Evolutionary conservation across 345 rosid genomes (phyloP).

Genomic region (Fremontodendron californicum): DNA sequence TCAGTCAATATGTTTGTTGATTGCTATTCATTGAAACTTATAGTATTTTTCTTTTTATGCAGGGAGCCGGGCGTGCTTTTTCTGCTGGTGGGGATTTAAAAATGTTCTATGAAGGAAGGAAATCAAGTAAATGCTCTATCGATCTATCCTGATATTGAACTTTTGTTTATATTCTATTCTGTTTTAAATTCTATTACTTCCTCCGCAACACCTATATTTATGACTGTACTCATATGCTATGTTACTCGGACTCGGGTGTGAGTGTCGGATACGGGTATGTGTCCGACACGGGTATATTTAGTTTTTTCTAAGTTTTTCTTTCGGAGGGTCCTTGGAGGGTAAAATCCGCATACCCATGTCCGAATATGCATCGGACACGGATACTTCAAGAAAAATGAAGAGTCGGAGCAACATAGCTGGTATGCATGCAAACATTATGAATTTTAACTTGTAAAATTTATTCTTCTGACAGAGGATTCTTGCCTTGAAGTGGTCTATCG

Average conservation of each 20-base stretch:
- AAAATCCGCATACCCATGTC: no score
- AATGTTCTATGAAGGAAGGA: constrained; percentile 79
- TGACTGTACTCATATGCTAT: not conserved
- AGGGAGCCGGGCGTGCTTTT: constrained; percentile 93
- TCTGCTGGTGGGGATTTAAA: constrained; percentile 97
- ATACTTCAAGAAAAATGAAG: no score
- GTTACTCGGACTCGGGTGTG: no score
- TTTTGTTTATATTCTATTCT: not conserved
- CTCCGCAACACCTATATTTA: not conserved
- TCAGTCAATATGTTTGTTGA: not conserved
- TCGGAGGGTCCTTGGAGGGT: no score
- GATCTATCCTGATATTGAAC: not conserved
- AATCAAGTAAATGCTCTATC: constrained; percentile 47
- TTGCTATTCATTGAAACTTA: not conserved
- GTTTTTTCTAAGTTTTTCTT: no score
- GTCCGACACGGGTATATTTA: no score
- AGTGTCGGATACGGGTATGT: no score
- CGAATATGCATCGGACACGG: no score
- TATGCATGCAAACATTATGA: not conserved
- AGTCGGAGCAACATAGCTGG: no score
- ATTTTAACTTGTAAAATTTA: constrained; percentile 1
- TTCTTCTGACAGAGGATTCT: constrained; percentile 63
- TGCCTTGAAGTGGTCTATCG: constrained; percentile 88
- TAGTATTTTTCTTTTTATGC: constrained; percentile 1
- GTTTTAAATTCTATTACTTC: not conserved